Base-by-base conservation (phyloP, 176 grass and related monocot genomes). In the Zoysia pacifica region DNA sequence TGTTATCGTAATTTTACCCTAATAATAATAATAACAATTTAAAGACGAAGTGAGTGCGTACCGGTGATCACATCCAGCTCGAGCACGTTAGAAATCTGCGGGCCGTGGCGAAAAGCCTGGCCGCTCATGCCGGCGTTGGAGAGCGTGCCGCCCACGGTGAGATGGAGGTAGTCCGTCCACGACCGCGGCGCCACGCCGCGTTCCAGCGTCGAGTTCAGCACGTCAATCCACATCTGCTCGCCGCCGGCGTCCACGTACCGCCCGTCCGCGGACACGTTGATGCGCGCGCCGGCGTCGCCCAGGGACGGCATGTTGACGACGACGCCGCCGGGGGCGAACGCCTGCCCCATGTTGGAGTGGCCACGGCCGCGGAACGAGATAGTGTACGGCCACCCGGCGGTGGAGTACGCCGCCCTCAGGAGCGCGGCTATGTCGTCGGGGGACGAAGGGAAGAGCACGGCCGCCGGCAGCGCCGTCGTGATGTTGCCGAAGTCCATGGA, bases 41-140 rank as follows among this genome's bases (percentile, higher is more conserved):
- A 28, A 28, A 28, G 28, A 28, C 28, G 28, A 28, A 28, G 28
- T 15, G 19, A 39, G 53, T 36, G 51, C 85, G 79, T 94, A 97
- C 94, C 94, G n/a, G 91, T 94, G 81, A 97, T 92, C 42, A 97
- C 85, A 79, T 97, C 94, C 42, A 97, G 79, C 82, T 97, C 94
- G 60, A 41, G 48, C 10, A 94, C 91, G 82, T 97, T 97, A 48
- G 89, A 79, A 5, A 94, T 94, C 81, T 98, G 95, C 0, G 95
- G 95, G 5, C 95, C 95, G 66, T 91, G 74, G 8, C 90, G 95
- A 81, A 76, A 91, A 2, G 88, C 58, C 81, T 98, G 92, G 4
- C 95, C 95, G 62, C 95, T 94, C 78, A 94, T n/a, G 9, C 95
- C 92, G 53, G 92, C 95, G 77, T 94, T 94, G 35, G 95, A 94